Evolutionary conservation across 75 land plant genomes (phyloP).

Genomic region (Pinus taeda): DNA sequence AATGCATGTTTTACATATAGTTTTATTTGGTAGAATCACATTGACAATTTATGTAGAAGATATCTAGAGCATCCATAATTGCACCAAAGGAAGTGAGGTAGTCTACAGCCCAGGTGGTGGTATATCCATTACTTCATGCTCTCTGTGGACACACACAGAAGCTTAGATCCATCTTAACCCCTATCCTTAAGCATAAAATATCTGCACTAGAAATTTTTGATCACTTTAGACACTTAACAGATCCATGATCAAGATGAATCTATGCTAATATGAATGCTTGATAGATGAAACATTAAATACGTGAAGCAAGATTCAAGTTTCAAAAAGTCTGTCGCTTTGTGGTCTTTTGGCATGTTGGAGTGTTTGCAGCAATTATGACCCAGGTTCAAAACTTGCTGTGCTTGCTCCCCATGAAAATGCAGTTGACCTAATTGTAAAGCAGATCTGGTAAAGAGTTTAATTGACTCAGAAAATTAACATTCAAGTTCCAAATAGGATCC

Average conservation of each 20-base stretch:
- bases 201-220: no score
- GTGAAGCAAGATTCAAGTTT: background rate
- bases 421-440: background rate
- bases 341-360: conserved; percentile 4
- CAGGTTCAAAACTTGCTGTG: background rate
- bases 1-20: background rate
- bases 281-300: background rate
- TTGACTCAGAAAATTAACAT: no score
- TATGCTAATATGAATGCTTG: background rate
- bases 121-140: no score
- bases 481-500: background rate
- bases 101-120: no score
- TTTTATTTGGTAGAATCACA: background rate
- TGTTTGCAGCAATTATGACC: background rate
- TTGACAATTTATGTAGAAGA: background rate
- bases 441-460: no score
- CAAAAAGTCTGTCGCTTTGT: background rate
- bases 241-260: no score
- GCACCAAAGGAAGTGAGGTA: no score
- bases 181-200: no score
- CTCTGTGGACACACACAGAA: no score
- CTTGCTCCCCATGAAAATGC: background rate
- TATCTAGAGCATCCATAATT: background rate
- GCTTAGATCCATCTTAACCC: no score
- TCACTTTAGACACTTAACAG: no score